A percentile compares a stretch with the other conserved stretches of the same genome.
phyloP scores from a whole-genome alignment of 768 basidiomycete species.

The Russula olivacea region DNA sequence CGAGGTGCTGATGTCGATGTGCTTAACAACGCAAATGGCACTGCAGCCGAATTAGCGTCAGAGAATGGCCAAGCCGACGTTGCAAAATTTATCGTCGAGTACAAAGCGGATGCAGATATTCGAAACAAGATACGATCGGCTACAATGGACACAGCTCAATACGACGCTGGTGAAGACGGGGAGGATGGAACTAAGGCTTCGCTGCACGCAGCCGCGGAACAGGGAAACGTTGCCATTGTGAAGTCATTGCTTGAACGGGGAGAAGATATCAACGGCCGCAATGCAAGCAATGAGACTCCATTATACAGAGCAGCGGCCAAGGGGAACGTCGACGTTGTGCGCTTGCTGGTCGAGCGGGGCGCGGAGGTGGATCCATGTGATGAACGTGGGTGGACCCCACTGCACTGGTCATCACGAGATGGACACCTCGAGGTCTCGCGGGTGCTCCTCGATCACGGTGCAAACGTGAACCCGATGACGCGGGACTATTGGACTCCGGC shows the following conservation, averaged over 20 bases:
- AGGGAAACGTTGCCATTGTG: neutral
- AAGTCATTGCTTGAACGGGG: neutral
- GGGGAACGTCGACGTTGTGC: neutral
- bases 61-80: neutral
- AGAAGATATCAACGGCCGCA: neutral
- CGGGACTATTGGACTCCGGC: neutral
- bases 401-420: neutral
- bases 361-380: constrained; percentile 1
- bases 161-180: neutral
- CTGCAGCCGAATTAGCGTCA: neutral
- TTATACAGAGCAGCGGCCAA: neutral
- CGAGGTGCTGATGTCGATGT: neutral
- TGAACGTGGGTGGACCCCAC: neutral
- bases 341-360: neutral
- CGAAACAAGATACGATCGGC: neutral
- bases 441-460: neutral
- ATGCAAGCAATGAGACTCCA: neutral
- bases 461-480: neutral
- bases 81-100: neutral
- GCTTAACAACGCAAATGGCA: neutral
- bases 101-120: neutral
- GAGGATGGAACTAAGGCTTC: neutral
- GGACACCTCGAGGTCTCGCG: constrained; percentile 3
- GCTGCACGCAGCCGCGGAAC: neutral
- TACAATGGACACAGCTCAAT: neutral